Percentiles rank a stretch among this genome's conserved stretches.
Evolutionary conservation across 371 early-diverging fungal genomes (phyloP).

Genomic region (Chytridium lagenaria): DNA sequence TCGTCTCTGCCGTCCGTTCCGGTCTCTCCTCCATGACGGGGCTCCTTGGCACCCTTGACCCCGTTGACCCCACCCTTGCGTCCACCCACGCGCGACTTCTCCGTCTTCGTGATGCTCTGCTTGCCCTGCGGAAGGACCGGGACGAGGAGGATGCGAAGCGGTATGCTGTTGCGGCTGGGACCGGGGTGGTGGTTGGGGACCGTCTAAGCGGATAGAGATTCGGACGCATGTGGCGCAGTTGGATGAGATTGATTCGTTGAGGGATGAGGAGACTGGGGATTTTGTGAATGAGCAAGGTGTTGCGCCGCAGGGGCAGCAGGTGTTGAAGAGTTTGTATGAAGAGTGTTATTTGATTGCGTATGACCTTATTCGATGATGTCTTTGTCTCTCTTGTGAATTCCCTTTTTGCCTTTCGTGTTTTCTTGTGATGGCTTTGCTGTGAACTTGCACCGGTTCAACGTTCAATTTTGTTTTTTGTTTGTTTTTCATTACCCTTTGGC

Average conservation of each 20-base stretch:
- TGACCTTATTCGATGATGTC: slow-evolving; percentile 21
- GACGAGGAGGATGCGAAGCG: slow-evolving; percentile 7
- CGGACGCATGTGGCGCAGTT: slow-evolving; percentile 34
- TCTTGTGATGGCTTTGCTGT: too few relatives aligned
- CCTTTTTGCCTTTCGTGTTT: not conserved
- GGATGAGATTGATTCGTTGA: slow-evolving; percentile 36
- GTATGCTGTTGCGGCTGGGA: not conserved
- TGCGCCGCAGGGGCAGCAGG: slow-evolving; percentile 26
- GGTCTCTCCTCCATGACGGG: slow-evolving; percentile 11
- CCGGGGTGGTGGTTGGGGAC: not conserved
- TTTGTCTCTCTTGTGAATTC: not conserved
- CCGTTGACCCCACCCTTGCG: slow-evolving; percentile 27
- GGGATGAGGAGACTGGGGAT: slow-evolving; percentile 27
- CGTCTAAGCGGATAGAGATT: slow-evolving; percentile 13
- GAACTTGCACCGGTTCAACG: too few relatives aligned
- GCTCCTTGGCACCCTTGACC: slow-evolving; percentile 20
- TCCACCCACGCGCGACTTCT: slow-evolving; percentile 13
- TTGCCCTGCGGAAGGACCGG: slow-evolving; percentile 8
- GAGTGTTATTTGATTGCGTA: slow-evolving; percentile 35
- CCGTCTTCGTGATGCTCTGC: slow-evolving; percentile 2
- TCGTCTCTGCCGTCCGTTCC: slow-evolving; percentile 25
- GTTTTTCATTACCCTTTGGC: too few relatives aligned
- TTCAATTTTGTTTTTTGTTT: too few relatives aligned
- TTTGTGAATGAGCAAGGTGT: slow-evolving; percentile 32
- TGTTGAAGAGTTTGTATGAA: slow-evolving; percentile 22